Percentiles rank a stretch among this genome's conserved stretches.
Conservation (phyloP, 495 filamentous ascomycete genomes). For the Jackrogersella minutella region DNA sequence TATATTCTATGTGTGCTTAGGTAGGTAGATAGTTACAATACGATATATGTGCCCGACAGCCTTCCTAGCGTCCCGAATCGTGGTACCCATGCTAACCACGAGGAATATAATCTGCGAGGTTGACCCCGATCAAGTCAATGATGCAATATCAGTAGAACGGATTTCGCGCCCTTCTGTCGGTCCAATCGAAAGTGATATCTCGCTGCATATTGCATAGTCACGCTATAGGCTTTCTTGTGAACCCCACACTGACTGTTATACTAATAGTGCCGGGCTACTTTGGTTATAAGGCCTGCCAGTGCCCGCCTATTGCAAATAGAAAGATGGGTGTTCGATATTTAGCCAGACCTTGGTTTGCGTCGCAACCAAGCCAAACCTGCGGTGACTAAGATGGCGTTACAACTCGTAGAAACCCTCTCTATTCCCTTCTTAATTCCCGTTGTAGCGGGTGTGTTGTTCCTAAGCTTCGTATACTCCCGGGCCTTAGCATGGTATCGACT, state of each 20-base stretch:
- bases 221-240: too few species aligned
- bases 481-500: constrained; percentile 34
- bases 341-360: background rate
- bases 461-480: constrained; percentile 15
- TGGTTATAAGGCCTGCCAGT: constrained; percentile 2
- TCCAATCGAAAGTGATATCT: background rate
- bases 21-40: too few species aligned
- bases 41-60: too few species aligned
- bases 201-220: background rate
- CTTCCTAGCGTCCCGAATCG: too few species aligned
- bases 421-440: background rate
- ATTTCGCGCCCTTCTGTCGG: too few species aligned
- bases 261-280: background rate
- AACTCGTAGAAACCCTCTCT: constrained; percentile 5
- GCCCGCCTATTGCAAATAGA: background rate
- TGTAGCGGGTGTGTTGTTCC: background rate
- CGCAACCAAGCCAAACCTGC: background rate
- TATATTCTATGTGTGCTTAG: background rate
- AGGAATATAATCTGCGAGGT: too few species aligned
- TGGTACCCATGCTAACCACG: too few species aligned
- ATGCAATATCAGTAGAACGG: background rate
- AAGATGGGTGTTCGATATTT: background rate
- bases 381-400: constrained; percentile 4
- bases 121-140: too few species aligned
- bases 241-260: background rate